Percentiles rank a stretch among this genome's conserved stretches.
Conservation (phyloP, 768 basidiomycete species). For the Hebeloma cylindrosporum region DNA sequence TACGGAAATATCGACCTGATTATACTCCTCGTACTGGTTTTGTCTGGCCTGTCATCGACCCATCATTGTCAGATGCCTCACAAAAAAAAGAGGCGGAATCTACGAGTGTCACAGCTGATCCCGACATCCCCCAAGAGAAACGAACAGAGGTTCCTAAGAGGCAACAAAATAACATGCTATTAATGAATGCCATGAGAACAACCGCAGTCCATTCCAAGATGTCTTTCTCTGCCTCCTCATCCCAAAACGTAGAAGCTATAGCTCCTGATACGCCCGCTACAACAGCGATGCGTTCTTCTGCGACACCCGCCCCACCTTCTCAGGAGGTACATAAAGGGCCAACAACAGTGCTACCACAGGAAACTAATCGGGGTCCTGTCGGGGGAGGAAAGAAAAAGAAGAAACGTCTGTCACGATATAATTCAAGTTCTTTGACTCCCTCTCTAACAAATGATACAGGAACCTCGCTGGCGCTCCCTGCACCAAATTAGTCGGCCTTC, state of each 20-base stretch:
- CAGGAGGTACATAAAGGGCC: constrained; percentile 36
- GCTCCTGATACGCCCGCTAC: constrained; percentile 34
- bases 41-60: constrained; percentile 78
- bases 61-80: constrained; percentile 36
- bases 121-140: constrained; percentile 22
- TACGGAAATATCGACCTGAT: constrained; percentile 74
- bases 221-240: constrained; percentile 42
- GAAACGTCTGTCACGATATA: constrained; percentile 55
- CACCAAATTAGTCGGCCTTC: constrained; percentile 31
- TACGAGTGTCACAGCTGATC: constrained; percentile 14
- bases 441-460: constrained; percentile 26
- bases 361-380: constrained; percentile 45
- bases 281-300: constrained; percentile 34
- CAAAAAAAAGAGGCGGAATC: constrained; percentile 28
- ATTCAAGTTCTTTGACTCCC: constrained; percentile 2
- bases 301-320: constrained; percentile 41
- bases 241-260: constrained; percentile 27
- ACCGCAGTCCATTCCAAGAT: constrained; percentile 70
- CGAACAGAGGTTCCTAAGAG: constrained; percentile 42
- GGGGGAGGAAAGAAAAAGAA: constrained; percentile 71
- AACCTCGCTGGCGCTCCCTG: constrained; percentile 36
- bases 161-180: constrained; percentile 65
- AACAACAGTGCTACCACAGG: constrained; percentile 40
- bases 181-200: constrained; percentile 78
- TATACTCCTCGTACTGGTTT: constrained; percentile 85